Evolutionary conservation across 306 rosid species (phyloP).

Genomic region (Oxytropis ochrocephala): DNA sequence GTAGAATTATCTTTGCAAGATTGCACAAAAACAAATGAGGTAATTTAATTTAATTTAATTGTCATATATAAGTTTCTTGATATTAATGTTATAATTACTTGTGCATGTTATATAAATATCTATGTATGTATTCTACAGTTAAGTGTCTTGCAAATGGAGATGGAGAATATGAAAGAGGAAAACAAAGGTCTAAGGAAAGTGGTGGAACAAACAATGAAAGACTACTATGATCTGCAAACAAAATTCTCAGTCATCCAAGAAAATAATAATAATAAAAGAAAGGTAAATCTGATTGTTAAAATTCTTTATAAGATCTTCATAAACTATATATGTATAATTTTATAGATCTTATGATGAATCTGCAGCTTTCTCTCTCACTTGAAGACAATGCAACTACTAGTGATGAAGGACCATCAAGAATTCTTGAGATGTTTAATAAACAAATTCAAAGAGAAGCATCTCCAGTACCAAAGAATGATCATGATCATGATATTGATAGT

Average conservation of each 20-base stretch:
- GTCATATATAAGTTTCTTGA: background rate
- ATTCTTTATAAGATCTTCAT: background rate
- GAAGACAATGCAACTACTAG: conserved; percentile 27
- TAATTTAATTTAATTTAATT: background rate
- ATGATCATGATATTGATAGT: conserved; percentile 19
- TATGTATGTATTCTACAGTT: conserved; percentile 24
- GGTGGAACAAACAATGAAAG: conserved; percentile 79
- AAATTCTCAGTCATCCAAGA: conserved; percentile 55
- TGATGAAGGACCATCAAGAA: conserved; percentile 23
- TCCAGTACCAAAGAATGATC: conserved; percentile 3
- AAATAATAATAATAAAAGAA: conserved; percentile 36
- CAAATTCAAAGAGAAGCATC: conserved; percentile 25
- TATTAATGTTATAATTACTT: background rate
- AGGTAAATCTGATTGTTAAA: conserved; percentile 30
- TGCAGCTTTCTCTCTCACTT: conserved; percentile 54
- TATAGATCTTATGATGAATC: conserved; percentile 6
- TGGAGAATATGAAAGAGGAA: conserved; percentile 83
- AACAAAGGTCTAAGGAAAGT: conserved; percentile 62
- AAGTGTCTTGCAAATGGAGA: conserved; percentile 57
- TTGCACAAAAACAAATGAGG: conserved; percentile 40
- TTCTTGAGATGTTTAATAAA: conserved; percentile 19
- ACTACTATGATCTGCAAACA: conserved; percentile 66
- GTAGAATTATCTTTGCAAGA: conserved; percentile 35
- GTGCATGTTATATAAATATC: background rate
- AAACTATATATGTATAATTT: background rate